Conservation (phyloP, 306 rosid genomes). For the Rubus parviflorus region DNA sequence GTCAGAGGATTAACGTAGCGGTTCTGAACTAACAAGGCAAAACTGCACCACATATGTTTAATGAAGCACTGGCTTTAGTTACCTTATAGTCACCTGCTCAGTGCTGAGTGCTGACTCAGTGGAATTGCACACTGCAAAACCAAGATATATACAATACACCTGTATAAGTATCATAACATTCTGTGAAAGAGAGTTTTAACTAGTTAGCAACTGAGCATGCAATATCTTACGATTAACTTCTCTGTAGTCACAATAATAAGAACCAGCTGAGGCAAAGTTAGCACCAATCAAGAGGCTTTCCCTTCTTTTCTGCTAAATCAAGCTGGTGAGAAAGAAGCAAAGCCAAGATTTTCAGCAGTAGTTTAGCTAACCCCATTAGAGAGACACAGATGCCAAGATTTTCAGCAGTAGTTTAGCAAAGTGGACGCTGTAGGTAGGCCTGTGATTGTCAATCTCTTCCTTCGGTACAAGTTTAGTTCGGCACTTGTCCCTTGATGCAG, state of each 20-base stretch:
- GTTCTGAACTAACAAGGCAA: constrained; percentile 22
- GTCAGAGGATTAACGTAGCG: constrained; percentile 55
- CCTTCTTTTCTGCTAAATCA: constrained; percentile 30
- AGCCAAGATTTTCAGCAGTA: constrained; percentile 35
- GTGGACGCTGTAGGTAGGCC: no score
- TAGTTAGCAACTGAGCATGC: neutral
- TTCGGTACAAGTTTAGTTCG: neutral
- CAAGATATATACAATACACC: neutral
- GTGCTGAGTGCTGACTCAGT: constrained; percentile 17
- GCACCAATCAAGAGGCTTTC: constrained; percentile 37
- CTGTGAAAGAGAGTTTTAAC: neutral
- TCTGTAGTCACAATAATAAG: constrained; percentile 64
- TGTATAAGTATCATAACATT: neutral
- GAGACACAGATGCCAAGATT: no score
- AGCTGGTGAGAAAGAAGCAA: constrained; percentile 35
- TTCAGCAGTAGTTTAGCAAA: no score
- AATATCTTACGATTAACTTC: constrained; percentile 40
- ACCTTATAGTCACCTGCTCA: no score
- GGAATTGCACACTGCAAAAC: constrained; percentile 49
- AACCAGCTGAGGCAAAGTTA: constrained; percentile 58
- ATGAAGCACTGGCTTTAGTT: neutral
- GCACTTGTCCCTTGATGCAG: neutral
- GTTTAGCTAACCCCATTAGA: constrained; percentile 2
- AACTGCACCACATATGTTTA: constrained; percentile 43
- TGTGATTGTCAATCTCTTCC: constrained; percentile 60